Conservation (phyloP, 306 rosid genomes). For the Gastrolobium bilobum region DNA sequence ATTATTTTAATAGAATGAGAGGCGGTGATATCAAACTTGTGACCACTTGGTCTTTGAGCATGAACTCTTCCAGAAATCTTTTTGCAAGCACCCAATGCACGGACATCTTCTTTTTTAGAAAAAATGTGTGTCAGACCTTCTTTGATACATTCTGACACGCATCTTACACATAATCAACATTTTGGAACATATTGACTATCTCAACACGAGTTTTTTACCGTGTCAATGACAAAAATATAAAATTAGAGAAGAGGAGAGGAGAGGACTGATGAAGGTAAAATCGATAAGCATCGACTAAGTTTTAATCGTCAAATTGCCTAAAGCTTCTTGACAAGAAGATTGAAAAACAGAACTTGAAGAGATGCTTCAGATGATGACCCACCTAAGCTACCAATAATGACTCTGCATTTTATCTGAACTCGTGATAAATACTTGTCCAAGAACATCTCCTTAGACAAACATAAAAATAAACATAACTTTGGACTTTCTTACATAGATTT, state of each 20-base stretch:
- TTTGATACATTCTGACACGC: no score
- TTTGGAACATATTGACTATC: no score
- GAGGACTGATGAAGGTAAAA: constrained; percentile 2
- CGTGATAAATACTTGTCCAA: constrained; percentile 52
- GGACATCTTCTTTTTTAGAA: no score
- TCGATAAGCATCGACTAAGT: not conserved
- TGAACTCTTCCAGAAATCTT: no score
- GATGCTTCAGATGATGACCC: constrained; percentile 45
- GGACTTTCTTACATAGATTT: constrained; percentile 51
- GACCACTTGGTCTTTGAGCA: no score
- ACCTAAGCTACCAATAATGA: constrained; percentile 57
- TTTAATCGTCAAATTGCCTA: constrained; percentile 21
- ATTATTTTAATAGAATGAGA: no score
- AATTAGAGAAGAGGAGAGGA: not conserved
- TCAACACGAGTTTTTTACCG: no score
- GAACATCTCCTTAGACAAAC: constrained; percentile 49
- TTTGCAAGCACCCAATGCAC: no score
- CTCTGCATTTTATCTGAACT: constrained; percentile 48
- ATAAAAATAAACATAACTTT: constrained; percentile 40
- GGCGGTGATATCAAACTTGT: no score
- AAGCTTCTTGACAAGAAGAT: not conserved
- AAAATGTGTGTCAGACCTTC: no score
- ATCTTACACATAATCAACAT: no score
- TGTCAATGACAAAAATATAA: no score
- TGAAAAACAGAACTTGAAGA: constrained; percentile 23